phyloP scores from a whole-genome alignment of 2,329 filamentous ascomycete species.

The Aplosporella prunicola region DNA sequence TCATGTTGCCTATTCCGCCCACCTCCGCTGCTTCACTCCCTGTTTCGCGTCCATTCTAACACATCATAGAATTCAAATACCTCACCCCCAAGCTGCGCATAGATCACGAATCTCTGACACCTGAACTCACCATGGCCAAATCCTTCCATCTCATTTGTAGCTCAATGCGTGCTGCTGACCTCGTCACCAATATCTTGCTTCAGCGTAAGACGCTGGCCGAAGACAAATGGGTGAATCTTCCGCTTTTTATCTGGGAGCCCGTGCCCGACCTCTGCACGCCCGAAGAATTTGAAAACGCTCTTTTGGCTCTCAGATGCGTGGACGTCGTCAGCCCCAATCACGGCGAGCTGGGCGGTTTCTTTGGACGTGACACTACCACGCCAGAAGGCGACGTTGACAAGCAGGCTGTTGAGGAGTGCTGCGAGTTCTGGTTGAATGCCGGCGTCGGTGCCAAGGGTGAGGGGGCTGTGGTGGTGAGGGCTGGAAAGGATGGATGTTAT shows the following conservation, averaged over 20 bases:
- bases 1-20: neutral
- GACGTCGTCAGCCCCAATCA: slow-evolving; percentile 72
- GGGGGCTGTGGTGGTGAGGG: slow-evolving; percentile 58
- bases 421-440: slow-evolving; percentile 26
- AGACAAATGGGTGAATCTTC: slow-evolving; percentile 32
- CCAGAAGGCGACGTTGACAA: slow-evolving; percentile 25
- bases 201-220: slow-evolving; percentile 32
- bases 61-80: slow-evolving; percentile 63
- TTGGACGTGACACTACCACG: slow-evolving; percentile 42
- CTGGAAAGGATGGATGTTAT: slow-evolving; percentile 62
- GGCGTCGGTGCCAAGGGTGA: slow-evolving; percentile 26
- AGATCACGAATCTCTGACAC: slow-evolving; percentile 60
- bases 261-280: slow-evolving; percentile 80
- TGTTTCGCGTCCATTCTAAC: neutral
- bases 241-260: slow-evolving; percentile 89
- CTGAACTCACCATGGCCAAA: slow-evolving; percentile 57
- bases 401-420: slow-evolving; percentile 32
- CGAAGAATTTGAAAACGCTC: slow-evolving; percentile 46
- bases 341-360: slow-evolving; percentile 76
- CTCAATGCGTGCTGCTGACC: slow-evolving; percentile 62
- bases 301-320: slow-evolving; percentile 44
- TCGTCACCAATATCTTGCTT: slow-evolving; percentile 61
- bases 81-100: slow-evolving; percentile 77
- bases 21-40: neutral
- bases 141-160: slow-evolving; percentile 86